Evolutionary conservation across 75 land plant genomes (phyloP).

Genomic region (Ceratopteris richardii): DNA sequence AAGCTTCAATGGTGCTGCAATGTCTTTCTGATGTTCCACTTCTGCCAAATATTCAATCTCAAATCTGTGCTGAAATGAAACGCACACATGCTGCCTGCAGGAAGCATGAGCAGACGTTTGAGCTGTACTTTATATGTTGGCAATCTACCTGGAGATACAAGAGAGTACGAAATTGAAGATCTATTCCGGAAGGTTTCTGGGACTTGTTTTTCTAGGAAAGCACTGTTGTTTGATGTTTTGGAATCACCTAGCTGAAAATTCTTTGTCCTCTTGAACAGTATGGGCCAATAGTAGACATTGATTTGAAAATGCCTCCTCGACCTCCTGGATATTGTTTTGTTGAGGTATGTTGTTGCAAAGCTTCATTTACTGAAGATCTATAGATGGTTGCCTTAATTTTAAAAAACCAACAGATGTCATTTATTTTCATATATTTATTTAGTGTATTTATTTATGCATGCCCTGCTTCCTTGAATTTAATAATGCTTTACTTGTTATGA

Average conservation of each 20-base stretch:
- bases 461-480: too few relatives aligned
- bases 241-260: too few relatives aligned
- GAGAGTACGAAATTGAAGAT: constrained; percentile 72
- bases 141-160: constrained; percentile 66
- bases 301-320: constrained; percentile 68
- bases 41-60: too few relatives aligned
- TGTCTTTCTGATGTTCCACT: too few relatives aligned
- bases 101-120: constrained; percentile 52
- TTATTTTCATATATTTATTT: too few relatives aligned
- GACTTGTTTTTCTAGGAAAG: neutral
- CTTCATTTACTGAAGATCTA: neutral
- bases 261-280: constrained; percentile 27
- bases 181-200: constrained; percentile 60
- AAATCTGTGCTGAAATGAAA: too few relatives aligned
- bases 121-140: constrained; percentile 71
- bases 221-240: neutral
- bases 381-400: neutral
- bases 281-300: constrained; percentile 70
- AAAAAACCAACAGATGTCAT: too few relatives aligned
- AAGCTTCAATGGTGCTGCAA: too few relatives aligned
- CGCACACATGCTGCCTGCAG: constrained; percentile 4
- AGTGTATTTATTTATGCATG: too few relatives aligned
- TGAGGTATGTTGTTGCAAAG: constrained; percentile 26
- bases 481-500: too few relatives aligned
- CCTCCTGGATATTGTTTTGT: constrained; percentile 87